Conservation (phyloP, 1,284 basidiomycete genomes). For the Leccinum variabile region DNA sequence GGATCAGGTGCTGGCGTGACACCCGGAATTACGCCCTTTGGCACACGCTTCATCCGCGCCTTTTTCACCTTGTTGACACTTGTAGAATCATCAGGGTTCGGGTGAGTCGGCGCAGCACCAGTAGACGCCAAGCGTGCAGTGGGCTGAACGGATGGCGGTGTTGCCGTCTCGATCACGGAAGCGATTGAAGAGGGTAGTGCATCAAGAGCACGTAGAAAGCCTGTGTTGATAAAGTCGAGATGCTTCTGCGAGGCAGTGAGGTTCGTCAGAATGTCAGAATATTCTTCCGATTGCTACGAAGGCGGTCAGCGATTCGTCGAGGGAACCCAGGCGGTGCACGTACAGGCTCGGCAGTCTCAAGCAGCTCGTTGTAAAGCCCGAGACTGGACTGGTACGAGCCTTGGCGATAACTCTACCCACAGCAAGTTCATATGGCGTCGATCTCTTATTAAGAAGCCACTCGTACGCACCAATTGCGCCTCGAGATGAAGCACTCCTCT, state of each 20-base stretch:
- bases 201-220: conserved; percentile 64
- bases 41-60: conserved; percentile 64
- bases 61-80: conserved; percentile 43
- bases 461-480: conserved; percentile 73
- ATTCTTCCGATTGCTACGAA: conserved; percentile 76
- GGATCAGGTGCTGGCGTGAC: conserved; percentile 77
- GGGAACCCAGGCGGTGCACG: conserved; percentile 29
- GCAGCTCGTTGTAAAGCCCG: conserved; percentile 74
- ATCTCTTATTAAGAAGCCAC: conserved; percentile 22
- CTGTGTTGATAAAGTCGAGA: conserved; percentile 75
- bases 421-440: conserved; percentile 13
- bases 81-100: conserved; percentile 28
- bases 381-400: conserved; percentile 72
- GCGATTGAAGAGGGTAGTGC: conserved; percentile 51
- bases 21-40: conserved; percentile 68
- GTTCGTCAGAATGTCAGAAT: conserved; percentile 82
- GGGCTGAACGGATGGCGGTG: conserved; percentile 52
- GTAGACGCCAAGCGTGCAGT: conserved; percentile 34
- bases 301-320: conserved; percentile 10
- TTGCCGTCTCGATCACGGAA: conserved; percentile 56
- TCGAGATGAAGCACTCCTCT: conserved; percentile 77
- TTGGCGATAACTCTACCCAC: conserved; percentile 67
- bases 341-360: conserved; percentile 74
- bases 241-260: conserved; percentile 76
- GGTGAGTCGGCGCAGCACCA: conserved; percentile 31